Base-by-base conservation (phyloP, 345 rosid genomes). In the Erodium maritimum region DNA sequence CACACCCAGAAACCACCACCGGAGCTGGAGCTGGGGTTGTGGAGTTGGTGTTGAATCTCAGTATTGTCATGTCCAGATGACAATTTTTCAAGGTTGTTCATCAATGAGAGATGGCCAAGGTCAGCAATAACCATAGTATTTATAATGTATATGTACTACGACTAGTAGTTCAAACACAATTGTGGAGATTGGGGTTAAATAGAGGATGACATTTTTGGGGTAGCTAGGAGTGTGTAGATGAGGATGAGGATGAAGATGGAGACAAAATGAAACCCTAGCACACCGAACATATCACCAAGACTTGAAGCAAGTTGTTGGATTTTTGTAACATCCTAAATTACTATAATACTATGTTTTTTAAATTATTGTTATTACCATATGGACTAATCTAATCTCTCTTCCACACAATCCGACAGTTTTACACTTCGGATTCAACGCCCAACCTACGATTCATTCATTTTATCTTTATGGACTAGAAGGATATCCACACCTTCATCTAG, bases 391-490 rank as follows among this genome's bases (percentile, higher is more conserved):
- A 37, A 37, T 37, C 6, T 46, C 48, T 60, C 72, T 42, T 57
- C 55, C 21, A 61, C 55, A 65, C 62, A 55, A 68, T 63, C 59
- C 34, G 69, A 67, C 79, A 72, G 18, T 16, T 50, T 54, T 55
- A 42, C 19, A 58, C 82, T 65, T 78, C 54, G 79, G 79, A 76
- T 70, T 56, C 78, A 61, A 75, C 79, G 80, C 72, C 69, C 74
- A 56, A 21, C 65, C 51, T 4, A 37, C 61, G 48, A 21, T 19
- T 45, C 51, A 19, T 4, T 21, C 33, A 29, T 52, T 4, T 2
- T 53, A 20, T 19, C 16, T 24, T 17, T 5, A 21, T 24, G 51
- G 19, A 46, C 48, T 19, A 48, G 23, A 60, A 22, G 0, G 12
- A 29, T 29, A 3, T 29, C 34, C n/a, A n/a, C n/a, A n/a, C n/a